Base-by-base conservation (phyloP, 225 moss, liverwort and hornwort genomes). In the Marchantia polymorpha region DNA sequence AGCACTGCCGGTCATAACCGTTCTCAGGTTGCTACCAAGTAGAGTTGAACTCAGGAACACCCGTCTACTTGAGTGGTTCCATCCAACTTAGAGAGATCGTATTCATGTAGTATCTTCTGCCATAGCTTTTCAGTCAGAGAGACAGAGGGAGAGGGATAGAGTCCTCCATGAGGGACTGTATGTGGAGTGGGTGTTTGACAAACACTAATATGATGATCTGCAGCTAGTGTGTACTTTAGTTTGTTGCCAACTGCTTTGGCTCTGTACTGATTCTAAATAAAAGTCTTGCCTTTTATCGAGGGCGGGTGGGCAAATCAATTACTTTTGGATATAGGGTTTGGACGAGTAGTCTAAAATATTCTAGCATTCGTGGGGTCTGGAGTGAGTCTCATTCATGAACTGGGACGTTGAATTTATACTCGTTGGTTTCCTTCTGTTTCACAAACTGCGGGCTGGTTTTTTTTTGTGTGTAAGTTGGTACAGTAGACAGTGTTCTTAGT, bases 241-340 rank as follows among this genome's bases (percentile, higher is more conserved):
- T 48, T 69, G 17, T 69, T 69, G 69, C 39, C 69, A 69, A 46
- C 15, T 16, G 68, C 39, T 69, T 69, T 47, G 69, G 69, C 69
- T 69, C 46, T 69, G 69, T 48, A 69, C 69, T 19, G 69, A 69
- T 39, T 69, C 69, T 46, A 46, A 69, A 69, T 69, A 69, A 69
- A 69, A 69, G 46, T 69, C 30, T 69, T 69, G 69, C 69, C 47
- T 46, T 69, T 47, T 48, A 20, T 69, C 39, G 46, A 4, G 39
- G 39, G 68, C 31, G 68, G 68, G 30, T 69, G 68, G 68, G 39
- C 31, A 46, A 31, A 69, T 10, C 39, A 46, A 29, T 9, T 7
- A 39, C 13, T 0, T 69, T 0, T 69, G 68, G 26, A 30, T 56
- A 15, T 69, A 39, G 68, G 68, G 39, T 69, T 69, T 67, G 30